phyloP scores from a whole-genome alignment of 345 rosid species.

The Orychophragmus violaceus region DNA sequence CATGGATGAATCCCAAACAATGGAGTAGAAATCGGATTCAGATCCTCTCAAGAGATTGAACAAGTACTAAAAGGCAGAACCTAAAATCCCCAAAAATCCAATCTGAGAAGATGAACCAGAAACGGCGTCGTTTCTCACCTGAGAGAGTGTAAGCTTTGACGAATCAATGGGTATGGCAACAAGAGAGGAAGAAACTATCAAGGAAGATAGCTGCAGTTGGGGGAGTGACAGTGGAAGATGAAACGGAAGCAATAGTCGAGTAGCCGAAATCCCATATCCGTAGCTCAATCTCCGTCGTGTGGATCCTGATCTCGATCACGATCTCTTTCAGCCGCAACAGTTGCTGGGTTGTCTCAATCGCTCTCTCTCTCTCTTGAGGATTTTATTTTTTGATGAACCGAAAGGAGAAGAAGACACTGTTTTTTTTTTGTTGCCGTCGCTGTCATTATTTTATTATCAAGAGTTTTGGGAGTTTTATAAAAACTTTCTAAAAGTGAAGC shows the following conservation, averaged over 20 bases:
- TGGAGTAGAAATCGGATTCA: too few relatives aligned
- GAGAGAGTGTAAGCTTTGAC: conserved; percentile 2
- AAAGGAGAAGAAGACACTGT: conserved; percentile 16
- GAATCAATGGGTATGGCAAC: neutral
- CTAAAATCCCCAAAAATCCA: conserved; percentile 24
- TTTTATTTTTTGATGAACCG: neutral
- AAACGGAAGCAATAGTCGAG: conserved; percentile 18
- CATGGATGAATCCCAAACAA: too few relatives aligned
- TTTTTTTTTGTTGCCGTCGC: neutral
- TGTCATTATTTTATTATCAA: conserved; percentile 2
- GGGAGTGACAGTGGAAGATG: conserved; percentile 33
- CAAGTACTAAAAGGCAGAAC: neutral
- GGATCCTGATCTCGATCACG: conserved; percentile 24
- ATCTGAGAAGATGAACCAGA: conserved; percentile 1
- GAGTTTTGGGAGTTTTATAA: conserved; percentile 7
- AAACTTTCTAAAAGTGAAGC: neutral
- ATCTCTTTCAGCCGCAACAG: conserved; percentile 17
- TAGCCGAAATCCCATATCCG: conserved; percentile 30
- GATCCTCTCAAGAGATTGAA: too few relatives aligned
- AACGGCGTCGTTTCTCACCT: conserved; percentile 6
- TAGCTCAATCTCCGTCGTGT: conserved; percentile 26
- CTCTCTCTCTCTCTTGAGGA: neutral
- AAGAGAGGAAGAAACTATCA: neutral
- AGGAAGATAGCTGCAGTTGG: conserved; percentile 12
- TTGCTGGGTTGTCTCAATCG: conserved; percentile 24